Conservation (phyloP, 768 basidiomycete species). For the Termitomyces bulborhizus region DNA sequence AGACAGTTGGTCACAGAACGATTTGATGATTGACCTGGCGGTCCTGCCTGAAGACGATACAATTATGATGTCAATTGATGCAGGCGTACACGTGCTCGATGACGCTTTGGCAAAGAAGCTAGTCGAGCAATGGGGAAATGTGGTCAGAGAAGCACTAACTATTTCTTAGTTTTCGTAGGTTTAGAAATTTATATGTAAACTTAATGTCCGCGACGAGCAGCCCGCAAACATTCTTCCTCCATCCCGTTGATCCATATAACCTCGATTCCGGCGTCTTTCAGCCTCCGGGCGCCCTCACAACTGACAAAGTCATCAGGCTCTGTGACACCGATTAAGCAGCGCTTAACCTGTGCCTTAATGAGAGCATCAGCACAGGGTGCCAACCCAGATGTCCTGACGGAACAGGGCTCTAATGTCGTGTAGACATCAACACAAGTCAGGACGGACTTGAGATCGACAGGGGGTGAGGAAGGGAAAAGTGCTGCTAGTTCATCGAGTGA, state of each 20-base stretch:
- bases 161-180: conserved; percentile 7
- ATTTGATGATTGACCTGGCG: conserved; percentile 26
- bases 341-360: conserved; percentile 58
- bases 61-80: conserved; percentile 27
- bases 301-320: conserved; percentile 94
- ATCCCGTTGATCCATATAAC: conserved; percentile 72
- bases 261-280: conserved; percentile 66
- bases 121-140: conserved; percentile 18
- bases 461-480: conserved; percentile 32
- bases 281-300: conserved; percentile 78
- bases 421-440: conserved; percentile 69
- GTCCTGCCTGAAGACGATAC: conserved; percentile 16
- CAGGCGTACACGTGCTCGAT: conserved; percentile 19
- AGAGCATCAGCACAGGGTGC: conserved; percentile 83
- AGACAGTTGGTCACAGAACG: conserved; percentile 13
- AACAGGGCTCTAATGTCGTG: conserved; percentile 97
- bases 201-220: conserved; percentile 60
- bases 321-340: conserved; percentile 83
- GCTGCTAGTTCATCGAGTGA: conserved; percentile 35
- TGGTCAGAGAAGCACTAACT: conserved; percentile 13
- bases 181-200: neutral
- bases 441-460: conserved; percentile 39
- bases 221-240: conserved; percentile 73
- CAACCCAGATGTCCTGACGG: conserved; percentile 80
- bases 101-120: conserved; percentile 17